Evolutionary conservation across 257 asterid genomes (phyloP).

Genomic region (Solanum pennellii): DNA sequence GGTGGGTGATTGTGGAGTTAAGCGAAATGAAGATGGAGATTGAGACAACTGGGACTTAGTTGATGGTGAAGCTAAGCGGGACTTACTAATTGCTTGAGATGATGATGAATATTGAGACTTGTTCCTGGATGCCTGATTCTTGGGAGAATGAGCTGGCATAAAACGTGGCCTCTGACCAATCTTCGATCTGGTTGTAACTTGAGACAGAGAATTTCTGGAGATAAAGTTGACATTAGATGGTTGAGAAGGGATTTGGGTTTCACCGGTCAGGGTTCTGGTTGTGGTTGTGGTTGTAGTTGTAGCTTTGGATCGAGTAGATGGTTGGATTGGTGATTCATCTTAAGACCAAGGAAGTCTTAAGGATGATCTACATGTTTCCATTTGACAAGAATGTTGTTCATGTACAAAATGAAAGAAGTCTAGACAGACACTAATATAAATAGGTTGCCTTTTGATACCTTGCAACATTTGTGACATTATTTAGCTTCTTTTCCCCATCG

Average conservation of each 20-base stretch:
- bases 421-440: not conserved
- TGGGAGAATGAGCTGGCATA: slow-evolving; percentile 10
- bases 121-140: slow-evolving; percentile 10
- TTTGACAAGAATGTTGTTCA: not conserved
- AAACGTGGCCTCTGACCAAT: slow-evolving; percentile 13
- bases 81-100: not conserved
- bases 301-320: not conserved
- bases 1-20: slow-evolving; percentile 11
- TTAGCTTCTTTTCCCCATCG: not conserved
- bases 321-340: not conserved
- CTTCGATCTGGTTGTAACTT: not conserved
- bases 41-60: slow-evolving; percentile 4
- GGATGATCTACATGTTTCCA: slow-evolving; percentile 28
- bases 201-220: not conserved
- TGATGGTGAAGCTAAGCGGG: not conserved
- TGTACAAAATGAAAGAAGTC: not conserved
- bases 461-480: not conserved
- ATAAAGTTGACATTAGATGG: not conserved
- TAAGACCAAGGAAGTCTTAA: slow-evolving; percentile 34
- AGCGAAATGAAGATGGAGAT: slow-evolving; percentile 28
- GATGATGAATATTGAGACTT: not conserved
- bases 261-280: not conserved
- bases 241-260: not conserved
- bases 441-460: slow-evolving; percentile 14
- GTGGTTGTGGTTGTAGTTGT: not conserved